Evolutionary conservation across 2,329 filamentous ascomycete genomes (phyloP).

Genomic region (Colletotrichum sp.): DNA sequence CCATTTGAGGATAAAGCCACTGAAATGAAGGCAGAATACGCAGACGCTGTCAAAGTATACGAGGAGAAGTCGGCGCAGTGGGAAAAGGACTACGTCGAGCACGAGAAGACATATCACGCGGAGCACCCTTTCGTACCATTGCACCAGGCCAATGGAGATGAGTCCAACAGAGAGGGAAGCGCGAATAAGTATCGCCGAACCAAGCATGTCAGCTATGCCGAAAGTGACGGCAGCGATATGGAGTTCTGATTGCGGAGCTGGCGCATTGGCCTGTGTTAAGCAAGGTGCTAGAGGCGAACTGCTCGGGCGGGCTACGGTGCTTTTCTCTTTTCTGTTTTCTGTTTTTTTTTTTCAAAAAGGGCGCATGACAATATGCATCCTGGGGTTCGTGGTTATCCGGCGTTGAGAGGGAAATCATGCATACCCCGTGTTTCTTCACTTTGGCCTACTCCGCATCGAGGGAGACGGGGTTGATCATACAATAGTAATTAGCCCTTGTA

Average conservation of each 20-base stretch:
- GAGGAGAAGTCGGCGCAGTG: conserved; percentile 70
- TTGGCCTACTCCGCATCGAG: background rate
- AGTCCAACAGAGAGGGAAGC: background rate
- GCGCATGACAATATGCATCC: background rate
- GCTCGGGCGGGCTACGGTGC: background rate
- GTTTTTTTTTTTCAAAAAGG: background rate
- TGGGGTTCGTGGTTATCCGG: background rate
- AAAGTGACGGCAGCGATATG: conserved; percentile 34
- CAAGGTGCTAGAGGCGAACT: background rate
- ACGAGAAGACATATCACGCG: conserved; percentile 56
- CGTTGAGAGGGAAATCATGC: conserved; percentile 10
- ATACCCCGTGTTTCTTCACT: conserved; percentile 2
- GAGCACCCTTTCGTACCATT: conserved; percentile 52
- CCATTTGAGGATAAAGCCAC: conserved; percentile 81
- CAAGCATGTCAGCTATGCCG: conserved; percentile 41
- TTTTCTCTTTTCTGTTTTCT: background rate
- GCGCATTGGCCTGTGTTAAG: background rate
- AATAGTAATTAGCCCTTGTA: background rate
- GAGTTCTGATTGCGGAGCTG: conserved; percentile 16
- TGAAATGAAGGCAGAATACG: conserved; percentile 71
- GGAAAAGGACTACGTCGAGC: conserved; percentile 69
- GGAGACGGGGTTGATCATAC: background rate
- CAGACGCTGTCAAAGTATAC: conserved; percentile 61
- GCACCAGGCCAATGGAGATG: conserved; percentile 23
- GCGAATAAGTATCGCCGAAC: conserved; percentile 38